Evolutionary conservation across 1,284 basidiomycete genomes (phyloP).

Genomic region (Coniferiporia weirii): DNA sequence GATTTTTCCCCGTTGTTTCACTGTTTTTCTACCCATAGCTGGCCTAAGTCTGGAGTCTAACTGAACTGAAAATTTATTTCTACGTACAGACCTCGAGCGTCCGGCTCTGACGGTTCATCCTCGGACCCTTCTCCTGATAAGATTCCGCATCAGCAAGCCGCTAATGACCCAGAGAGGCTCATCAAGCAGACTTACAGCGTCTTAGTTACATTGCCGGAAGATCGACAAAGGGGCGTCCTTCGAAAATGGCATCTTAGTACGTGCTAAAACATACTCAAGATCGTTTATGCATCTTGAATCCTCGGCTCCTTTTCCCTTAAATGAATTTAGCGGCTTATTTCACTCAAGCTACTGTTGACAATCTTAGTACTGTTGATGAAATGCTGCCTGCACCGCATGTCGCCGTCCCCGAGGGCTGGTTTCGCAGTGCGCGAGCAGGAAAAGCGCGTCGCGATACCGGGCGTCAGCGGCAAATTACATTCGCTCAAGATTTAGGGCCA

Average conservation of each 20-base stretch:
- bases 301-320: conserved; percentile 16
- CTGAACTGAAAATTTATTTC: background rate
- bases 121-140: conserved; percentile 33
- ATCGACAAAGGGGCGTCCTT: conserved; percentile 53
- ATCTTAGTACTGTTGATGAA: conserved; percentile 60
- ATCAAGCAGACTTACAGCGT: conserved; percentile 85
- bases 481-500: background rate
- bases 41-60: too few species aligned
- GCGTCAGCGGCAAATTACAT: conserved; percentile 7
- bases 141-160: conserved; percentile 19
- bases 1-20: too few species aligned
- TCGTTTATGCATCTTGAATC: conserved; percentile 1
- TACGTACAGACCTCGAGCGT: conserved; percentile 4
- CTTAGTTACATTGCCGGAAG: conserved; percentile 63
- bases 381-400: conserved; percentile 59
- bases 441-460: conserved; percentile 43
- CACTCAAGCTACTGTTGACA: conserved; percentile 65
- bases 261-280: conserved; percentile 25
- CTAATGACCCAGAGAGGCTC: conserved; percentile 50
- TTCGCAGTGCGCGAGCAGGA: conserved; percentile 65
- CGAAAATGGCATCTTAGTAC: conserved; percentile 80
- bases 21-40: too few species aligned
- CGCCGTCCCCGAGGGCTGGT: conserved; percentile 66
- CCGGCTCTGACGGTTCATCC: conserved; percentile 26
- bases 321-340: conserved; percentile 65